Evolutionary conservation across 768 basidiomycete genomes (phyloP).

Genomic region (Pleurotus salmoneostramineus): DNA sequence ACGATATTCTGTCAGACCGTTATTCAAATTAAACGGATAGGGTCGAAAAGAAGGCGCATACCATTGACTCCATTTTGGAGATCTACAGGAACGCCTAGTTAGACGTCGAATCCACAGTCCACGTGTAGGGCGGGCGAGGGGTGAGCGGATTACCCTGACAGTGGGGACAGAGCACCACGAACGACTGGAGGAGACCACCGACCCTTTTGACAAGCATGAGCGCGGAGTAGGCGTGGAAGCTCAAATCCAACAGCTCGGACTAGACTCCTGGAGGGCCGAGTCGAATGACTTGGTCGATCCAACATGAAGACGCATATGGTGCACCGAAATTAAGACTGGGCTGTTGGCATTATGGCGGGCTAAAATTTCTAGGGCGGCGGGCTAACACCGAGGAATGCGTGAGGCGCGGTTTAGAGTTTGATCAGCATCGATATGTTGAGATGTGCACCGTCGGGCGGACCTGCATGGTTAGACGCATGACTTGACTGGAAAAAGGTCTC

Average conservation of each 20-base stretch:
- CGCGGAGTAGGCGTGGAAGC: constrained; percentile 2
- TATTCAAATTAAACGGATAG: neutral
- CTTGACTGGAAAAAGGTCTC: neutral
- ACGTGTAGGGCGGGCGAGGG: neutral
- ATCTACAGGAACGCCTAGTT: neutral
- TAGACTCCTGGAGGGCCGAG: too few relatives aligned
- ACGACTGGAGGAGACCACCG: neutral
- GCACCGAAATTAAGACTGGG: too few relatives aligned
- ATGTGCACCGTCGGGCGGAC: neutral
- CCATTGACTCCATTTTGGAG: neutral
- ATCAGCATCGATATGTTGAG: neutral
- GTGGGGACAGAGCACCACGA: neutral
- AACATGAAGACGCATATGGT: neutral
- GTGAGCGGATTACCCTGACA: neutral
- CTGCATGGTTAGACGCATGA: neutral
- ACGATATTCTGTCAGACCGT: neutral
- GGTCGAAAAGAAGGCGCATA: neutral
- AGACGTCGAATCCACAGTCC: neutral
- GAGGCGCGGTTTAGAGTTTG: neutral
- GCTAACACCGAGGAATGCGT: neutral
- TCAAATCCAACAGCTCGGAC: neutral
- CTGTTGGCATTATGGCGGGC: too few relatives aligned
- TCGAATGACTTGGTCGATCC: neutral
- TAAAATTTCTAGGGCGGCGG: neutral
- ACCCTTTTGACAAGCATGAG: neutral